Percentiles rank a stretch among this genome's conserved stretches.
Evolutionary conservation across 2,329 filamentous ascomycete genomes (phyloP).

Genomic region (Fusarium sp.): DNA sequence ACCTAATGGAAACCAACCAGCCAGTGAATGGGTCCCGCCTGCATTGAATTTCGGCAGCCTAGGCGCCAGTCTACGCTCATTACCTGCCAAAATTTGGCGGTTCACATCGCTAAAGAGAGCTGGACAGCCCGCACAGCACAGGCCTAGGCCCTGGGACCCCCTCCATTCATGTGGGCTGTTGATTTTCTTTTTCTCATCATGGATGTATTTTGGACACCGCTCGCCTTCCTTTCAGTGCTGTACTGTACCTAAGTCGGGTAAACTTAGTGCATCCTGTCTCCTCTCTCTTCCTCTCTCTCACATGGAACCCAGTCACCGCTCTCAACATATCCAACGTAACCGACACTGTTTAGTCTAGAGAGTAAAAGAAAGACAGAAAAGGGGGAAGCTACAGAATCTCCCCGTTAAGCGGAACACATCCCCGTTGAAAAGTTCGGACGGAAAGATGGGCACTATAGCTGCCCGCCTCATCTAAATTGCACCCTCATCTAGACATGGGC

Average conservation of each 20-base stretch:
- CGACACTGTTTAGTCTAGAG: conserved; percentile 17
- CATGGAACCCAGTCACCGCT: conserved; percentile 37
- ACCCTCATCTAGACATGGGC: conserved; percentile 1
- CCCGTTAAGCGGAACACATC: conserved; percentile 21
- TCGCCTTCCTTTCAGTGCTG: background rate
- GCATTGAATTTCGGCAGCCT: conserved; percentile 22
- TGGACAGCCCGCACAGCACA: background rate
- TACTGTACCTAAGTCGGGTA: background rate
- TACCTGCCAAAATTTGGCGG: background rate
- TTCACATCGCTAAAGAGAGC: conserved; percentile 1
- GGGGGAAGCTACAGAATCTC: conserved; percentile 14
- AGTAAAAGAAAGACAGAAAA: background rate
- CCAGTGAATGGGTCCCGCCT: background rate
- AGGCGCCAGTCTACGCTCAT: background rate
- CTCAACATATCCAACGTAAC: conserved; percentile 24
- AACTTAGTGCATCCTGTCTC: conserved; percentile 19
- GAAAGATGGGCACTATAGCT: conserved; percentile 17
- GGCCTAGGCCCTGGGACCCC: background rate
- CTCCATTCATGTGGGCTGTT: background rate
- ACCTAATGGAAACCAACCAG: background rate
- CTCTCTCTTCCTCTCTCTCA: conserved; percentile 8
- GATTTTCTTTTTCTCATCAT: background rate
- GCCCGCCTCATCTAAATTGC: conserved; percentile 27
- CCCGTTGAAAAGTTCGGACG: conserved; percentile 28
- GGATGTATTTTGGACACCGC: conserved; percentile 1